A percentile compares a stretch with the other conserved stretches of the same genome.
These are phyloP conservation scores for Podila epicladia DNA, from an alignment of 192 early-diverging fungal genomes.

Conservation along the genomic window DNA sequence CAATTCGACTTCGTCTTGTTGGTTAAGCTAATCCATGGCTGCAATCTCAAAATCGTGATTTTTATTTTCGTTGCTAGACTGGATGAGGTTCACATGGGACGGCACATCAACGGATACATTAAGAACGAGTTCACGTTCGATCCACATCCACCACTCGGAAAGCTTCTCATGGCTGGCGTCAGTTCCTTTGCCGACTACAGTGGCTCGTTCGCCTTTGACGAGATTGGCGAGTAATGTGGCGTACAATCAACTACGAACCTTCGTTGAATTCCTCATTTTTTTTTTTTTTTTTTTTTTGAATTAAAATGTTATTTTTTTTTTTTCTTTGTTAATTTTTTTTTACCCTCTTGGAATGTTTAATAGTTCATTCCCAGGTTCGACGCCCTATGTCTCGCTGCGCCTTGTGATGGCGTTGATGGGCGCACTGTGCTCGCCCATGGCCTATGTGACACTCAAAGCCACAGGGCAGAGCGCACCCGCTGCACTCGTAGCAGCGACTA, in stretches of 20 bases:
- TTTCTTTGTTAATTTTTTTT: slow-evolving; percentile 78
- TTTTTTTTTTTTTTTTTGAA: slow-evolving; percentile 78
- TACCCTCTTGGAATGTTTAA: slow-evolving; percentile 50
- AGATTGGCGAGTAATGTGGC: slow-evolving; percentile 75
- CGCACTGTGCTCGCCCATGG: slow-evolving; percentile 80
- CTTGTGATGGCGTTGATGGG: slow-evolving; percentile 80
- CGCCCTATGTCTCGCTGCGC: slow-evolving; percentile 86
- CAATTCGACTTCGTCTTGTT: too few relatives aligned
- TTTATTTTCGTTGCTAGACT: slow-evolving; percentile 49
- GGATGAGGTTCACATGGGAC: slow-evolving; percentile 76
- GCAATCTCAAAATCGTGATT: not conserved
- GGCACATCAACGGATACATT: slow-evolving; percentile 70
- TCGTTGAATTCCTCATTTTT: slow-evolving; percentile 49
- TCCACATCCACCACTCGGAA: slow-evolving; percentile 49
- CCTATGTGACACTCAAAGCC: slow-evolving; percentile 80
- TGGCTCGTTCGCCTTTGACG: slow-evolving; percentile 88
- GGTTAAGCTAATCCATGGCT: not conserved
- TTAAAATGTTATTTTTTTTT: slow-evolving; percentile 64
- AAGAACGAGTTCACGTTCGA: slow-evolving; percentile 71
- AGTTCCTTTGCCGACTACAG: slow-evolving; percentile 81
- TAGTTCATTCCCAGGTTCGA: slow-evolving; percentile 77
- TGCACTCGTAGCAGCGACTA: slow-evolving; percentile 73
- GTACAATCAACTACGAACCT: too few relatives aligned
- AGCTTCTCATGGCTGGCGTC: slow-evolving; percentile 58
- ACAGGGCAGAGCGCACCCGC: slow-evolving; percentile 77